Conservation (phyloP, 371 early-diverging fungal species). For the Circinella minor region DNA sequence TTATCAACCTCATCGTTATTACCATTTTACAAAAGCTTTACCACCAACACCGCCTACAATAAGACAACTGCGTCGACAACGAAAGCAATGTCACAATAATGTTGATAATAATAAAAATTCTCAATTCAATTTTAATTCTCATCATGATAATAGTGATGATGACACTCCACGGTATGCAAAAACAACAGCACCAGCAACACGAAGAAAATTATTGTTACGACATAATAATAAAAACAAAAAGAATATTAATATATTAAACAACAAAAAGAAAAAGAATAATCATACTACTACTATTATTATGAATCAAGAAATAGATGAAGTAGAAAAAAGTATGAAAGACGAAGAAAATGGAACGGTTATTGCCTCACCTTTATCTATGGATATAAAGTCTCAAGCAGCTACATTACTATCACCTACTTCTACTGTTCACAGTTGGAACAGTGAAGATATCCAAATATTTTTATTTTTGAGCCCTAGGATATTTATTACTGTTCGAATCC, state of each 20-base stretch:
- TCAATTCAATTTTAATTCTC: too few species aligned
- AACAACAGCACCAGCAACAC: too few species aligned
- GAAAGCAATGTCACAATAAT: not conserved
- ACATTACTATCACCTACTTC: not conserved
- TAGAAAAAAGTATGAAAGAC: not conserved
- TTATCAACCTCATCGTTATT: conserved; percentile 1
- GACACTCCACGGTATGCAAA: too few species aligned
- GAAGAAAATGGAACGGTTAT: not conserved
- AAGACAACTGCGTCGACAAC: not conserved
- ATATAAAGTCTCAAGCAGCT: not conserved
- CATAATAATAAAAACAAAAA: too few species aligned
- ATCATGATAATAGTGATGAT: too few species aligned
- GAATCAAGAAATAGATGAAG: too few species aligned
- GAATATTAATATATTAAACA: too few species aligned
- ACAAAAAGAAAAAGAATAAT: too few species aligned
- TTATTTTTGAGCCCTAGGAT: conserved; percentile 6
- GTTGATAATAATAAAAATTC: not conserved
- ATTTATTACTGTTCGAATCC: conserved; percentile 8
- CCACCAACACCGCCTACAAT: conserved; percentile 1
- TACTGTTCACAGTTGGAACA: conserved; percentile 1
- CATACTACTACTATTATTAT: too few species aligned
- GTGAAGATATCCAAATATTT: not conserved
- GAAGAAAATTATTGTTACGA: too few species aligned
- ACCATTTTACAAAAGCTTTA: conserved; percentile 6
- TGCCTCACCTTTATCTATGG: not conserved